Evolutionary conservation across 768 basidiomycete genomes (phyloP), one percentile per base, ranked within the genome.

Genomic region (Lentinula edodes): DNA sequence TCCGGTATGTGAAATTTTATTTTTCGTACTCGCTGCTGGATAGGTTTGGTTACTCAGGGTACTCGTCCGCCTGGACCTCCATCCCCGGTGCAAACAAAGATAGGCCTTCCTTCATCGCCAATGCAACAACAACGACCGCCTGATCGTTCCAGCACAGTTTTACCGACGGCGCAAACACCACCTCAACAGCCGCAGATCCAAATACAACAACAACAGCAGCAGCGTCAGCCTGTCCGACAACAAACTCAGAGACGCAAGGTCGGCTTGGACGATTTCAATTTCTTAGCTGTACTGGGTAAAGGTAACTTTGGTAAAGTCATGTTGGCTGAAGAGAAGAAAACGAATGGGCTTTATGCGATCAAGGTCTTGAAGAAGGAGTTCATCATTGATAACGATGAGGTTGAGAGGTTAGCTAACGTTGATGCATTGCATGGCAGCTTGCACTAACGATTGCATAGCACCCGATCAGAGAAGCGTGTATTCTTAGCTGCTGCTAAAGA

Each of bases 291-390:
- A 15, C 85, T 99, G 41, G 97, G 97, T 54, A 98, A 98, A 76
- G 97, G 97, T 68, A 99, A 98, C 75, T 99, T 99, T 70, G 97
- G 97, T 61, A 99, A 99, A 74, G 97, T 99, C 75, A 99, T 99
- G 97, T 78, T 99, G 62, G 97, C 97, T 9, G 97, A 99, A 75
- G 97, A 99, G 81, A 99, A 99, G 85, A 87, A 82, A 73, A 83
- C 87, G 55, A 92, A 86, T 67, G 86, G 83, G 55, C 75, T 98
- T 60, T 98, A 91, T 71, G 97, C 97, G n/a, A 98, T 99, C 80
- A 99, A 99, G 76, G 97, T 99, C n/a, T 72, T 99, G 72, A 99
- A 99, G 83, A 99, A 99, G 72, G 97, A 98, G 76, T 98, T 99
- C 71, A 98, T 99, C 73, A 98, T 99, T 68, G 97, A 99, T 73